Evolutionary conservation across 192 early-diverging fungal genomes (phyloP).

Genomic region (Oehlia diaphana): DNA sequence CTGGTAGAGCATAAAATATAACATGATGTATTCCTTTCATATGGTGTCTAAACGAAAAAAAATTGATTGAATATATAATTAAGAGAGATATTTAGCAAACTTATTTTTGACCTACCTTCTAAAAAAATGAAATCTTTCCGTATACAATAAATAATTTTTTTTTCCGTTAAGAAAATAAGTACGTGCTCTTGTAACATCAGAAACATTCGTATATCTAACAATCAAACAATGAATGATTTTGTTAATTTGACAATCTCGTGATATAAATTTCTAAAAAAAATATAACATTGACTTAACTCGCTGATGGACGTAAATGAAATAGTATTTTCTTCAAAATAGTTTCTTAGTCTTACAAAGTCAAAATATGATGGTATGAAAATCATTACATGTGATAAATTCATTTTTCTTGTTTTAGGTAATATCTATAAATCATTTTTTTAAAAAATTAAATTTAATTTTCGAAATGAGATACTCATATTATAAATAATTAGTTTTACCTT

Average conservation of each 20-base stretch:
- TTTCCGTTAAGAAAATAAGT: constrained; percentile 81
- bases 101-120: constrained; percentile 49
- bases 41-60: constrained; percentile 52
- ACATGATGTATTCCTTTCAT: constrained; percentile 84
- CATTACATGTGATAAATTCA: constrained; percentile 60
- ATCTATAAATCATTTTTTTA: constrained; percentile 50
- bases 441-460: too few relatives aligned
- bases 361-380: constrained; percentile 94
- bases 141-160: constrained; percentile 75
- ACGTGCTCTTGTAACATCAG: constrained; percentile 78
- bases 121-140: constrained; percentile 98
- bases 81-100: neutral
- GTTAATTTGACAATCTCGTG: neutral
- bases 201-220: constrained; percentile 72
- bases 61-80: neutral
- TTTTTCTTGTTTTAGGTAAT: constrained; percentile 53
- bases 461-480: too few relatives aligned
- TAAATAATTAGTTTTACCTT: constrained; percentile 37
- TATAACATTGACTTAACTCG: constrained; percentile 58
- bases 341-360: constrained; percentile 93
- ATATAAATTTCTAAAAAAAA: neutral
- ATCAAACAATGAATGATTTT: too few relatives aligned
- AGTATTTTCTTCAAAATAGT: constrained; percentile 76
- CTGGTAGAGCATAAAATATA: constrained; percentile 89
- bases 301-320: constrained; percentile 78